Evolutionary conservation across 768 basidiomycete genomes (phyloP), one percentile per base, ranked within the genome.

Genomic region (Mycena crocata): DNA sequence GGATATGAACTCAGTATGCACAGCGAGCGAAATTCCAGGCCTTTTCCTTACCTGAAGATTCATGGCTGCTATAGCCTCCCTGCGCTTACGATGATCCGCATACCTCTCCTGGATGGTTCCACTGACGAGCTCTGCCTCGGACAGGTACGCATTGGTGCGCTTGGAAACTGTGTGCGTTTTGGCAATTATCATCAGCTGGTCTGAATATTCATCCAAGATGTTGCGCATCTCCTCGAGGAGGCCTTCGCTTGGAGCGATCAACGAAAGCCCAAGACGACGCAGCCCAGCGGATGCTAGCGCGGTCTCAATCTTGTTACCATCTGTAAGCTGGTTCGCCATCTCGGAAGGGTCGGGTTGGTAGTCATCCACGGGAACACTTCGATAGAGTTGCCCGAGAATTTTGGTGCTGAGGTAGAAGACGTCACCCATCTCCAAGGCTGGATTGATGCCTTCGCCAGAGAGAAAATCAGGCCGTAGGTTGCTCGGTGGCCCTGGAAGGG

Each of bases 101-200:
- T 82, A 84, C 55, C 77, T 80, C 14, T 80, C 82, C 72, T 83
- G 80, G 28, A 84, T 84, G 24, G 83, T 84, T 23, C 83, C 83
- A 35, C 82, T 84, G 15, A 84, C 75, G 0, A 84, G 72, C 73
- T 84, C 83, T 12, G 82, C 78, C 60, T 84, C 83, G 6, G 83
- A 76, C 32, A 84, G 68, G 15, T 72, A 39, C 8, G 73, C 59
- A 17, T 82, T 76, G 49, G 78, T 74, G 57, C 76, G 77, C 72
- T 80, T 81, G 2, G 78, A 80, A 21, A 78, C 57, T 13, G 82
- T 82, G 26, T 82, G 77, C 15, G 78, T 67, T 15, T 70, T 75
- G 9, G 74, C 83, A 15, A 84, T 84, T 32, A 65, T 56, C 14
- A 74, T 23, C 37, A 84, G 58, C 54, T 79, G 79, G 17, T 72